These are phyloP conservation scores for Phialemoniopsis sp. DNA, from an alignment of 2,329 filamentous ascomycete genomes.

Conservation along the genomic window DNA sequence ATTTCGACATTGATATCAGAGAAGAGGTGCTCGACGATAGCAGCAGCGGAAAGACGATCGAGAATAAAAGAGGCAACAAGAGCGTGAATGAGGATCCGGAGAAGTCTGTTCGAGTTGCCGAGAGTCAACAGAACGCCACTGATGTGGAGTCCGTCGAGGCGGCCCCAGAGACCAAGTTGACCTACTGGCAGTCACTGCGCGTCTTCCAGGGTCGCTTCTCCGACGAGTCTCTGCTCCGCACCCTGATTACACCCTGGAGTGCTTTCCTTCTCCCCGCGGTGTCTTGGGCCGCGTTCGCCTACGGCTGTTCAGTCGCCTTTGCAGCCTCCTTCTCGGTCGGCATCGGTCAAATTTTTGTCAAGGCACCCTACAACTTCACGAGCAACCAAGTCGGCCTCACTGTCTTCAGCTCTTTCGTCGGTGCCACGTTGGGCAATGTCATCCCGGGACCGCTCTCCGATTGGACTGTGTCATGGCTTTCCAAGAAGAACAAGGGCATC, in stretches of 20 bases:
- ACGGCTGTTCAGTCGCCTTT: conserved; percentile 31
- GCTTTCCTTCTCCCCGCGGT: conserved; percentile 35
- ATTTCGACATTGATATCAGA: conserved; percentile 11
- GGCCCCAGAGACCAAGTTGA: conserved; percentile 6
- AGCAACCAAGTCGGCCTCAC: conserved; percentile 29
- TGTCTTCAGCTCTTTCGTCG: conserved; percentile 33
- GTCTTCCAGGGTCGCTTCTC: conserved; percentile 11
- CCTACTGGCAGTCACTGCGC: conserved; percentile 11
- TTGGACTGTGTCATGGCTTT: conserved; percentile 28
- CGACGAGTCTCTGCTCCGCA: conserved; percentile 19
- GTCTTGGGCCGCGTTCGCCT: conserved; percentile 32
- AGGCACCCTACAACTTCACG: conserved; percentile 30
- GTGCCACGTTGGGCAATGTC: conserved; percentile 26
- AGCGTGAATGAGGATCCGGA: too few species aligned
- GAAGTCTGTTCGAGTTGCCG: too few species aligned
- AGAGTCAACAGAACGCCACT: too few species aligned
- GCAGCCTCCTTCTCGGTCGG: conserved; percentile 36
- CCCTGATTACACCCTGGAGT: conserved; percentile 35
- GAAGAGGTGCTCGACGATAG: conserved; percentile 5
- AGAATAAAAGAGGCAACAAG: neutral
- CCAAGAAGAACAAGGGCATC: conserved; percentile 28
- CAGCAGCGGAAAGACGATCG: conserved; percentile 1
- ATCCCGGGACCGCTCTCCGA: conserved; percentile 26
- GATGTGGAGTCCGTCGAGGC: conserved; percentile 5
- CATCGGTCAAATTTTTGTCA: conserved; percentile 35